Percentiles rank a stretch among this genome's conserved stretches.
Conservation (phyloP, 2,329 filamentous ascomycete genomes). For the Furcasterigmium furcatum region DNA sequence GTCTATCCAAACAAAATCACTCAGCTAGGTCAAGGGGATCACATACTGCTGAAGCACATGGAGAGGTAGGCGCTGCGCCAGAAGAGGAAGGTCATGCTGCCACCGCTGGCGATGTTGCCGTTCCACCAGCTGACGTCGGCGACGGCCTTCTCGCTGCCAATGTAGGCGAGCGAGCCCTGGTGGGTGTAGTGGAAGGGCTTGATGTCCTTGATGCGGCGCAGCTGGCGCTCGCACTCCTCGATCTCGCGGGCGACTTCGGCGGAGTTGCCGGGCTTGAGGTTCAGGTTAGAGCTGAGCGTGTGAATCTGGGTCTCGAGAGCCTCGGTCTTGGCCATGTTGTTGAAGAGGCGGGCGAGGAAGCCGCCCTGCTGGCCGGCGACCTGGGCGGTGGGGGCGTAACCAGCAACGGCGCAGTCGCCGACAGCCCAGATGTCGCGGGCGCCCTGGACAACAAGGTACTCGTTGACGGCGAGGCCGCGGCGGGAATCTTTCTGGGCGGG, state of each 20-base stretch:
- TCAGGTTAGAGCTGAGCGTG: constrained; percentile 61
- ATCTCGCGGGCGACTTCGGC: constrained; percentile 72
- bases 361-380: constrained; percentile 93
- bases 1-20: not conserved
- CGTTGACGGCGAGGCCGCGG: constrained; percentile 93
- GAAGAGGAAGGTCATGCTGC: constrained; percentile 94
- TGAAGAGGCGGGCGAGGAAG: constrained; percentile 94
- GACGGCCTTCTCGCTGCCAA: constrained; percentile 96
- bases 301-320: constrained; percentile 73
- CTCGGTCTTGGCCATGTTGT: constrained; percentile 97
- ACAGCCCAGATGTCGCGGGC: constrained; percentile 97
- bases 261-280: constrained; percentile 61
- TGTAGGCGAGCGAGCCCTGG: constrained; percentile 95
- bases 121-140: constrained; percentile 97
- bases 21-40: constrained; percentile 1
- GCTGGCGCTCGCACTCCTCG: constrained; percentile 79
- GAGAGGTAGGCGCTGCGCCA: constrained; percentile 97
- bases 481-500: constrained; percentile 93
- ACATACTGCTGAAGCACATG: constrained; percentile 99
- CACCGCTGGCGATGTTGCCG: constrained; percentile 91
- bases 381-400: constrained; percentile 96
- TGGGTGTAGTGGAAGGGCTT: constrained; percentile 99
- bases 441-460: constrained; percentile 97
- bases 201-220: constrained; percentile 87
- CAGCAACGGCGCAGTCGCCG: constrained; percentile 94